A percentile compares a stretch with the other conserved stretches of the same genome.
These are phyloP conservation scores for Cymodocea nodosa DNA, from an alignment of 116 monocot species.

Conservation along the genomic window DNA sequence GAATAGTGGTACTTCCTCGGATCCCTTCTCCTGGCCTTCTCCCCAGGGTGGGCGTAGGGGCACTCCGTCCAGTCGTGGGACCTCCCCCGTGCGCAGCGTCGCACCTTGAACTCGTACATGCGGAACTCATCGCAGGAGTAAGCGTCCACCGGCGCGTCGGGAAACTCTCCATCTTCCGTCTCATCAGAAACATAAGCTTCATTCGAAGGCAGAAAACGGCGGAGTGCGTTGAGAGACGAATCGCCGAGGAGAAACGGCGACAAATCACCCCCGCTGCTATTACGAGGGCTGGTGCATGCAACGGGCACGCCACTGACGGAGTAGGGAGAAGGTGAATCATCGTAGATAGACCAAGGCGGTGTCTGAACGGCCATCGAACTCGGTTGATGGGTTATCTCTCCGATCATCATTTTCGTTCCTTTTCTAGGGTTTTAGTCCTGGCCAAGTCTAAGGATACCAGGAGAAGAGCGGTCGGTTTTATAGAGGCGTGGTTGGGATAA, in stretches of 20 bases:
- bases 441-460: too few species aligned
- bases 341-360: constrained; percentile 20
- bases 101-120: constrained; percentile 51
- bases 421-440: too few species aligned
- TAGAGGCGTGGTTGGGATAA: too few species aligned
- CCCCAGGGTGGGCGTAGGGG: constrained; percentile 41
- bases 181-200: constrained; percentile 5
- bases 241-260: constrained; percentile 11
- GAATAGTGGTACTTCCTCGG: constrained; percentile 33
- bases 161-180: not conserved
- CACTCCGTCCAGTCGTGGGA: constrained; percentile 56
- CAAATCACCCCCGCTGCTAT: constrained; percentile 3
- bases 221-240: constrained; percentile 3
- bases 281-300: not conserved
- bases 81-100: constrained; percentile 25
- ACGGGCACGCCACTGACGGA: constrained; percentile 4
- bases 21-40: constrained; percentile 41
- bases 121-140: constrained; percentile 40
- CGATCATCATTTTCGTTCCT: constrained; percentile 10
- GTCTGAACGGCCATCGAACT: constrained; percentile 5
- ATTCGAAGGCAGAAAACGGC: constrained; percentile 13
- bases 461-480: too few species aligned
- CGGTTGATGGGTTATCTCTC: constrained; percentile 6
- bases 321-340: constrained; percentile 9
- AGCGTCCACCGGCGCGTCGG: constrained; percentile 9